phyloP scores from a whole-genome alignment of 257 asterid species.

The Thymus mandschuricus region DNA sequence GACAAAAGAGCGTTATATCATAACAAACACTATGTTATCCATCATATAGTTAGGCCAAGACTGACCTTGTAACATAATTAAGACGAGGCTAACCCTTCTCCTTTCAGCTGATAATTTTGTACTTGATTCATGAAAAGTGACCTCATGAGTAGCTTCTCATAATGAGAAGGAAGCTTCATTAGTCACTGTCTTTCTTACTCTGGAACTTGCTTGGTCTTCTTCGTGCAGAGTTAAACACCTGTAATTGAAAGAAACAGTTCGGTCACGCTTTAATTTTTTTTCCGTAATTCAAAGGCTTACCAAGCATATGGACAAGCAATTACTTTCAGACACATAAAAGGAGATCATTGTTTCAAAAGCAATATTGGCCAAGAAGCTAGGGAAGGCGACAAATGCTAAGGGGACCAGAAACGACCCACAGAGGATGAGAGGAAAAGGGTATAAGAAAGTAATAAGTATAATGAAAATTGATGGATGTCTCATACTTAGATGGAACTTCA shows the following conservation, averaged over 20 bases:
- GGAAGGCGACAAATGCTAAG: conserved; percentile 1
- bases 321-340: conserved; percentile 22
- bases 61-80: conserved; percentile 23
- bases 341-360: conserved; percentile 14
- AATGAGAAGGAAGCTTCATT: conserved; percentile 36
- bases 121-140: conserved; percentile 29
- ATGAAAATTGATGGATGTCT: background rate
- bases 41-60: conserved; percentile 18
- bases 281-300: conserved; percentile 24
- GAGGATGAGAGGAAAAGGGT: conserved; percentile 3
- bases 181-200: conserved; percentile 29
- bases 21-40: background rate
- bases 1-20: conserved; percentile 10
- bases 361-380: background rate
- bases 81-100: conserved; percentile 24
- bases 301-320: conserved; percentile 23
- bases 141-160: conserved; percentile 30
- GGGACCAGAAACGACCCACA: conserved; percentile 8
- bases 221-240: conserved; percentile 24
- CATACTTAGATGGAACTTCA: conserved; percentile 22
- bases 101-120: conserved; percentile 29
- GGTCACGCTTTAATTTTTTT: background rate
- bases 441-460: background rate
- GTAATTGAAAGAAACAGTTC: conserved; percentile 36
- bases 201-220: conserved; percentile 21